Conservation (phyloP, 805 yeast genomes). For the Metschnikowia proteae region DNA sequence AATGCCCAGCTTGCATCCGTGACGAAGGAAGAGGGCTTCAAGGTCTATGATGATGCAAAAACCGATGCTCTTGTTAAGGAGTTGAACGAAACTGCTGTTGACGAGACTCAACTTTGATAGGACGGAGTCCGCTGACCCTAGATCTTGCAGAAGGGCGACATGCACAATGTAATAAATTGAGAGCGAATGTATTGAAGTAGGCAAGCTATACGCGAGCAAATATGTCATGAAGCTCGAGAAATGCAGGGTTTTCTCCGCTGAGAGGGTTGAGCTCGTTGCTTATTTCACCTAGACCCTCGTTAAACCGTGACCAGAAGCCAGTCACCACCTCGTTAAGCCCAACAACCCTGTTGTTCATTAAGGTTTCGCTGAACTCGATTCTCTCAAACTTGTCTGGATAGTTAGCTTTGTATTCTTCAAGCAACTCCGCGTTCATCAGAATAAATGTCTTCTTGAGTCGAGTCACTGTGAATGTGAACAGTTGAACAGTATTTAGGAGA, state of each 20-base stretch:
- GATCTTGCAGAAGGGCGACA: not conserved
- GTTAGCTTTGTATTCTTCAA: constrained; percentile 30
- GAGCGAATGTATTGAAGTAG: not conserved
- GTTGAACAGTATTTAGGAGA: constrained; percentile 45
- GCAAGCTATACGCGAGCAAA: constrained; percentile 9
- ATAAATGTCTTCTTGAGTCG: constrained; percentile 55
- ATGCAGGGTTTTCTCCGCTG: constrained; percentile 15
- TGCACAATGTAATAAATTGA: not conserved
- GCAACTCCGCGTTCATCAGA: constrained; percentile 44
- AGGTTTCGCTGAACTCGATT: constrained; percentile 28
- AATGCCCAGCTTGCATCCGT: constrained; percentile 95
- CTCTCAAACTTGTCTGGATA: constrained; percentile 33
- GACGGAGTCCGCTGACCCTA: not conserved
- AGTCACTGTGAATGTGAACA: constrained; percentile 46
- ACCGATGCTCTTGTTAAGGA: constrained; percentile 77
- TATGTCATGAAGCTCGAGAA: constrained; percentile 11
- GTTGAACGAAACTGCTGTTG: constrained; percentile 53
- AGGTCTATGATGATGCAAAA: constrained; percentile 76
- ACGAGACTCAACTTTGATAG: constrained; percentile 13
- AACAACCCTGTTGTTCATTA: constrained; percentile 23
- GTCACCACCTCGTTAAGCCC: constrained; percentile 17
- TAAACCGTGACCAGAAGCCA: constrained; percentile 17
- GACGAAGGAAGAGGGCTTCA: constrained; percentile 80
- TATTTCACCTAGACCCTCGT: constrained; percentile 9
- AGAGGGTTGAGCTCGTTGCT: constrained; percentile 10